phyloP scores from a whole-genome alignment of 1,284 basidiomycete genomes.

The Marasmius sp. region DNA sequence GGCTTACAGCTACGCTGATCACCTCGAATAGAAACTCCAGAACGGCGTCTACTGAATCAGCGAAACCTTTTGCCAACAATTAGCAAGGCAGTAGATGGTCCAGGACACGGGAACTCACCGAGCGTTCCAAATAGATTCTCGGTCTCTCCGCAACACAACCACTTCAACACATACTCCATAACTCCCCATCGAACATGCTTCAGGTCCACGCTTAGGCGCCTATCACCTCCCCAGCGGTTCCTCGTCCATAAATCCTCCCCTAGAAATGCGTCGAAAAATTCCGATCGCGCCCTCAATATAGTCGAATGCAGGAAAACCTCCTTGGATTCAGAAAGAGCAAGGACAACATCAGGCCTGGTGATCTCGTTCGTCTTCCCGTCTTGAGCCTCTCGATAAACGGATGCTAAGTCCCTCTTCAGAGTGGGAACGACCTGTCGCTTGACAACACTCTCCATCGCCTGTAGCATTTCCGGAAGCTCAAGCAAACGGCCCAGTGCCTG shows the following conservation, averaged over 20 bases:
- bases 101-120: slow-evolving; percentile 42
- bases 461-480: slow-evolving; percentile 51
- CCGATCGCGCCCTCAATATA: slow-evolving; percentile 80
- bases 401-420: slow-evolving; percentile 47
- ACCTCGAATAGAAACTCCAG: slow-evolving; percentile 90
- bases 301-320: slow-evolving; percentile 72
- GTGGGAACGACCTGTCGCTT: slow-evolving; percentile 49
- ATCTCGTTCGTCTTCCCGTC: slow-evolving; percentile 13
- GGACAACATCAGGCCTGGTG: slow-evolving; percentile 68
- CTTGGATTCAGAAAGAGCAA: slow-evolving; percentile 67
- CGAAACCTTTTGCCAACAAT: slow-evolving; percentile 47
- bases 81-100: not conserved
- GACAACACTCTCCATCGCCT: slow-evolving; percentile 53
- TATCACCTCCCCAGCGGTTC: slow-evolving; percentile 55
- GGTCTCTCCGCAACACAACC: slow-evolving; percentile 79
- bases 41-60: slow-evolving; percentile 71
- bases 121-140: slow-evolving; percentile 74
- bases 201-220: slow-evolving; percentile 68
- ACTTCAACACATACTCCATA: slow-evolving; percentile 77
- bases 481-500: slow-evolving; percentile 53
- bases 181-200: slow-evolving; percentile 74
- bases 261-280: slow-evolving; percentile 88
- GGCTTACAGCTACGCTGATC: slow-evolving; percentile 77
- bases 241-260: slow-evolving; percentile 82
- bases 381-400: slow-evolving; percentile 3